Base-by-base conservation (phyloP, 441 rosid species). In the Dalechampia spathulata region DNA sequence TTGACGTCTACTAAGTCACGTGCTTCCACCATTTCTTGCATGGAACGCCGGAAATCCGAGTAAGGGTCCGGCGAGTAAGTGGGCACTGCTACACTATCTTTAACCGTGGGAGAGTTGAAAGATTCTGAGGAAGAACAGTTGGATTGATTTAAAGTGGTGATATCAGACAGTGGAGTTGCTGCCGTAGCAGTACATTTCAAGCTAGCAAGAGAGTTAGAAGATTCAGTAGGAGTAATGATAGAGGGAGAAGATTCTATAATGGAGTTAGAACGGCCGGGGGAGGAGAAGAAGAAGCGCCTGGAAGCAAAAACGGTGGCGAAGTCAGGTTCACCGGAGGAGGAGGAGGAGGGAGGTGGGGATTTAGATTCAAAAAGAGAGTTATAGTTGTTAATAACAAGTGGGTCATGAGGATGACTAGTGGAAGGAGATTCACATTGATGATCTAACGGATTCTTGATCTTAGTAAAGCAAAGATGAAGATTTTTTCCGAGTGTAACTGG, bases 11-110 rank as follows among this genome's bases (percentile, higher is more conserved):
- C 57, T 36, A 79, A 64, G 49, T 55, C 68, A 34, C 71, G 78
- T 25, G 95, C 96, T 61, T 87, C 91, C 65, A 86, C 83, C 98
- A 91, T 91, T 75, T 91, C 98, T 48, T 83, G 82, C 98, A 91
- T 91, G 64, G 98, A 91, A 65, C 60, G 65, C 63, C 93, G 62
- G 81, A 91, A 87, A 64, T 87, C 96, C 56, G 67, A 60, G 71
- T 75, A 78, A 0, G 98, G 98, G 69, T 91, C 90, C 44, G 89
- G 90, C 26, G 98, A 87, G 70, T 76, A 70, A 0, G 85, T 83
- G 32, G 80, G 64, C 38, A 85, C 77, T 8, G 87, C 94, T 19
- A 77, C 73, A 34, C 80, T 69, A 52, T 67, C 76, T 61, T 63
- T 59, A 12, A 75, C 70, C 0, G 49, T 42, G 0, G 64, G 55